phyloP scores from a whole-genome alignment of 148 eudicot genomes.

The Cornus suecica region DNA sequence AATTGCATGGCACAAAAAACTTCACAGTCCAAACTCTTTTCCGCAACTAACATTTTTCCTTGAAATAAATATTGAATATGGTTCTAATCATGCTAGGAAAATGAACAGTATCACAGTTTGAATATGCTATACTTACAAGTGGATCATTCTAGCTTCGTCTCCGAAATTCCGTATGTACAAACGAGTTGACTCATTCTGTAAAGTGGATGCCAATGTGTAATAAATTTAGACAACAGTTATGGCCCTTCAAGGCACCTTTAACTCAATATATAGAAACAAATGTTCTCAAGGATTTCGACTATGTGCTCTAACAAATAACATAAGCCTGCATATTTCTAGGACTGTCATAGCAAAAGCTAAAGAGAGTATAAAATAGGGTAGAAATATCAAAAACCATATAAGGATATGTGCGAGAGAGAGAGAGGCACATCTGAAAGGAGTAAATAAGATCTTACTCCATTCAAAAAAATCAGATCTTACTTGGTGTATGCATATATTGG shows the following conservation, averaged over 20 bases:
- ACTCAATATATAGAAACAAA: not conserved
- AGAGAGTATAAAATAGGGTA: not conserved
- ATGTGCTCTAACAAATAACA: not conserved
- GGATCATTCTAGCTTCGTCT: conserved; percentile 68
- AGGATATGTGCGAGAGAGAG: not conserved
- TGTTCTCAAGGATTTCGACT: not conserved
- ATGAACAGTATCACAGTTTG: not conserved
- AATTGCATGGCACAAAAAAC: not conserved
- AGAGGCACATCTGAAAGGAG: conserved; percentile 4
- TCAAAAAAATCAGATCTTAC: too few species aligned
- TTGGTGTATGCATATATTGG: conserved; percentile 91
- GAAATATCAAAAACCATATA: not conserved
- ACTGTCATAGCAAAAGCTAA: not conserved
- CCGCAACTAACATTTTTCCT: not conserved
- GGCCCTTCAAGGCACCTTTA: not conserved
- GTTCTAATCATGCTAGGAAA: conserved; percentile 8
- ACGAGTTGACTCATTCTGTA: conserved; percentile 79
- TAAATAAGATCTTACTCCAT: conserved; percentile 40
- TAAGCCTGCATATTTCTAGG: not conserved
- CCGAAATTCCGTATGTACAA: conserved; percentile 83
- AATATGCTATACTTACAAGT: conserved; percentile 62
- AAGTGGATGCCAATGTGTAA: conserved; percentile 2
- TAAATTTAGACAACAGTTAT: not conserved
- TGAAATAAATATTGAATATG: not conserved
- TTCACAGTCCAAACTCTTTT: not conserved